These are phyloP conservation scores for Aspergillus nomiae DNA, from an alignment of 2,329 filamentous ascomycete species.

Conservation along the genomic window DNA sequence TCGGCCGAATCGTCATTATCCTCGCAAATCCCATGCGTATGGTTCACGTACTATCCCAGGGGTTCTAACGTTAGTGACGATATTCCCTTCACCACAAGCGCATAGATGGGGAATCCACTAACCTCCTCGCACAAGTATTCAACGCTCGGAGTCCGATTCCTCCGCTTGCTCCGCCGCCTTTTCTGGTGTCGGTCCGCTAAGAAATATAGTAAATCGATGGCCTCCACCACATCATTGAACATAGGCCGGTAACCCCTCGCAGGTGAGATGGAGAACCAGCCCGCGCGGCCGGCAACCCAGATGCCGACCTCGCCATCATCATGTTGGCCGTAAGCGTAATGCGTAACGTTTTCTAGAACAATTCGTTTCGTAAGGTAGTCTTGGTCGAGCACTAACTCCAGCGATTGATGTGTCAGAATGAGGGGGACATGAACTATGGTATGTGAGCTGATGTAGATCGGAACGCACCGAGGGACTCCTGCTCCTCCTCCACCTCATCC, in stretches of 20 bases:
- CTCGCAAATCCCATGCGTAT: conserved; percentile 45
- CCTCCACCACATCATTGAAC: conserved; percentile 60
- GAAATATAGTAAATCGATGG: conserved; percentile 63
- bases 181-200: conserved; percentile 59
- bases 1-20: conserved; percentile 50
- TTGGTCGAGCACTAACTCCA: conserved; percentile 38
- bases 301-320: conserved; percentile 59
- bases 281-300: conserved; percentile 64
- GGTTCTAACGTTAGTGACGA: conserved; percentile 5
- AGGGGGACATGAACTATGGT: neutral
- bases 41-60: conserved; percentile 40
- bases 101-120: conserved; percentile 13
- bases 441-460: conserved; percentile 3
- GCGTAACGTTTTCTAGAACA: conserved; percentile 51
- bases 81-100: neutral
- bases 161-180: conserved; percentile 36
- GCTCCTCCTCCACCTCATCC: conserved; percentile 47
- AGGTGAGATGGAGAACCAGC: conserved; percentile 63
- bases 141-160: conserved; percentile 37
- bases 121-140: conserved; percentile 46
- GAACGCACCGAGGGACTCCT: conserved; percentile 44
- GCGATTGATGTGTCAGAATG: neutral
- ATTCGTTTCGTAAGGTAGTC: conserved; percentile 46
- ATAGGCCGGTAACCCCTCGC: conserved; percentile 54
- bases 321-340: conserved; percentile 53